A percentile compares a stretch with the other conserved stretches of the same genome.
phyloP scores from a whole-genome alignment of 2,329 filamentous ascomycete species.

The Aspergillus udagawae region DNA sequence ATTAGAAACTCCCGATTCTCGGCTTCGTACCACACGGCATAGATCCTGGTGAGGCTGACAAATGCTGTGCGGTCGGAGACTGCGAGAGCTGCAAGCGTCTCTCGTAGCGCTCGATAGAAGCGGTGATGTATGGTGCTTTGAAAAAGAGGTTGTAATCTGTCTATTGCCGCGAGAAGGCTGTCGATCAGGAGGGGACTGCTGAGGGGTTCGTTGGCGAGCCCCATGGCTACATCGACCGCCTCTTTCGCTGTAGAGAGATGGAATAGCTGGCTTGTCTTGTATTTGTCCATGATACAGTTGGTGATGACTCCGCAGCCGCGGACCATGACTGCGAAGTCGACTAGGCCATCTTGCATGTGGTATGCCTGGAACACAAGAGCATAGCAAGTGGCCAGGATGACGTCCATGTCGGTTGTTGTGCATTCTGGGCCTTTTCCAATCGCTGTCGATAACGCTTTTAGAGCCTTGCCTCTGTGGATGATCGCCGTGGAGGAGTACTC shows the following conservation, averaged over 20 bases:
- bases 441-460: constrained; percentile 57
- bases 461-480: constrained; percentile 61
- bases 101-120: constrained; percentile 19
- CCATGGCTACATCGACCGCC: not conserved
- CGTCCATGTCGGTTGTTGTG: constrained; percentile 20
- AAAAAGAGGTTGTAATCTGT: constrained; percentile 20
- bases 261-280: constrained; percentile 15
- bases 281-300: constrained; percentile 28
- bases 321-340: constrained; percentile 34
- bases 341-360: constrained; percentile 30
- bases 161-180: constrained; percentile 15
- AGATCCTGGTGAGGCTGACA: constrained; percentile 40
- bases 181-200: constrained; percentile 6
- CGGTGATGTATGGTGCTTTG: constrained; percentile 28
- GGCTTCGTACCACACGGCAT: constrained; percentile 39
- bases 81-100: constrained; percentile 15
- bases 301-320: constrained; percentile 30
- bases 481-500: constrained; percentile 57
- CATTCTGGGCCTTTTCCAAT: constrained; percentile 29
- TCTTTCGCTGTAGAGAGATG: constrained; percentile 3
- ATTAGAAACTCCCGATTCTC: constrained; percentile 39
- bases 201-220: constrained; percentile 4
- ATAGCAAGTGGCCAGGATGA: constrained; percentile 32
- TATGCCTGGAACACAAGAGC: constrained; percentile 31
- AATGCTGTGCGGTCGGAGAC: constrained; percentile 29